These are phyloP conservation scores for Pisolithus orientalis DNA, from an alignment of 768 basidiomycete species.

Conservation along the genomic window DNA sequence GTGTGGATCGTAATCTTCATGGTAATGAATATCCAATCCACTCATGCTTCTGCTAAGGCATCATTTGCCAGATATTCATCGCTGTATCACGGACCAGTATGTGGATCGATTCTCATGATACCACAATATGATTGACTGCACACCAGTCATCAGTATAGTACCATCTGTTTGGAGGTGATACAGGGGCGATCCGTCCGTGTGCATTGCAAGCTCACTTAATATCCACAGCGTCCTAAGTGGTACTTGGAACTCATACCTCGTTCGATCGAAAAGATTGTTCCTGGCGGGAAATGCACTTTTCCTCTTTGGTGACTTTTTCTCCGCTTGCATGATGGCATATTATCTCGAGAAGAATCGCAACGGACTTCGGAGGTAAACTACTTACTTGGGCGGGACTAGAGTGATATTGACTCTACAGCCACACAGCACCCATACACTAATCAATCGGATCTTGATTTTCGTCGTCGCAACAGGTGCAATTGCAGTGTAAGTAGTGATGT, in stretches of 20 bases:
- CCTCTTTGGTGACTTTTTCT: constrained; percentile 5
- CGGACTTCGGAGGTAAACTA: neutral
- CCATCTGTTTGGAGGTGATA: neutral
- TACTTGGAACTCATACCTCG: neutral
- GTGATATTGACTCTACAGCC: neutral
- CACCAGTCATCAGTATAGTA: neutral
- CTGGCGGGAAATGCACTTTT: constrained; percentile 2
- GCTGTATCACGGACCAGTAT: neutral
- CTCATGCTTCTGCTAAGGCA: neutral
- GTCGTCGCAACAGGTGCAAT: constrained; percentile 4
- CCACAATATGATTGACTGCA: neutral
- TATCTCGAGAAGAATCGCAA: constrained; percentile 1
- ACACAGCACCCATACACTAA: constrained; percentile 14
- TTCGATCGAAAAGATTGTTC: neutral
- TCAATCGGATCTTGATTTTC: constrained; percentile 10
- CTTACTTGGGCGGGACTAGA: too few species aligned
- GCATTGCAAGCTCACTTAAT: neutral
- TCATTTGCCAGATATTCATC: neutral
- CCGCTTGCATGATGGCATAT: neutral
- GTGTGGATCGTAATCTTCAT: constrained; percentile 2
- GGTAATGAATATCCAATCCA: neutral
- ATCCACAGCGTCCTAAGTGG: neutral
- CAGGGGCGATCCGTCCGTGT: neutral
- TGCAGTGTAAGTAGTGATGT: neutral
- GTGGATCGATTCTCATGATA: neutral